Evolutionary conservation across 768 basidiomycete species (phyloP).

Genomic region (Psilocybe sp.): DNA sequence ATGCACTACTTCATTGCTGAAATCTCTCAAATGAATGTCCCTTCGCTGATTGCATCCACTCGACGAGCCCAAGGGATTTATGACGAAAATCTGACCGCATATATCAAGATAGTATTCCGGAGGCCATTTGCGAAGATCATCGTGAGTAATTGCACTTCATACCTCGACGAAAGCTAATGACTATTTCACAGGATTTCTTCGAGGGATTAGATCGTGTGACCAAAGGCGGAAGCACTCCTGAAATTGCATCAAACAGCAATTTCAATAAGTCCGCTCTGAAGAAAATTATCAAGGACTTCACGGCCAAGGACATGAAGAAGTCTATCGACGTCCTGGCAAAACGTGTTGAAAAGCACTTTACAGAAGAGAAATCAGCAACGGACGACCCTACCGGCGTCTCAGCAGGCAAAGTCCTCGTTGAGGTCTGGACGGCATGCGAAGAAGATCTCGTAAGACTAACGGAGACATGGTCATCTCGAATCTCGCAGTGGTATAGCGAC

Average conservation of each 20-base stretch:
- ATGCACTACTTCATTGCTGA: conserved; percentile 94
- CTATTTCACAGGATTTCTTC: conserved; percentile 76
- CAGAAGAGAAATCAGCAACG: conserved; percentile 65
- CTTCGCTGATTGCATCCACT: conserved; percentile 60
- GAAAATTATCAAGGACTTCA: conserved; percentile 82
- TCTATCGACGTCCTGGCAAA: conserved; percentile 83
- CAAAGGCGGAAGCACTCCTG: conserved; percentile 72
- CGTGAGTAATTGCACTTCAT: conserved; percentile 41
- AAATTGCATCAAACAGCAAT: conserved; percentile 69
- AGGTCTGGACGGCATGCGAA: conserved; percentile 91
- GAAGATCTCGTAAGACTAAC: conserved; percentile 76
- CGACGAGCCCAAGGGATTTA: conserved; percentile 80
- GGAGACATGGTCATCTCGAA: conserved; percentile 62
- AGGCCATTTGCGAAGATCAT: conserved; percentile 85
- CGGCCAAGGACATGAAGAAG: conserved; percentile 86
- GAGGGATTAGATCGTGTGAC: conserved; percentile 88
- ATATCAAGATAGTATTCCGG: conserved; percentile 83
- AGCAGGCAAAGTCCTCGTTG: conserved; percentile 66
- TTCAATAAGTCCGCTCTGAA: conserved; percentile 80
- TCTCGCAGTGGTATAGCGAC: conserved; percentile 79
- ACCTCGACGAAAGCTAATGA: not conserved
- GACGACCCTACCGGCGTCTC: conserved; percentile 55
- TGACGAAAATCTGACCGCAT: conserved; percentile 83
- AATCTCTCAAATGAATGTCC: conserved; percentile 65
- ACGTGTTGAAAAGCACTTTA: conserved; percentile 95